phyloP scores from a whole-genome alignment of 352 stramenopile genomes.

The Phytophthora syringae region DNA sequence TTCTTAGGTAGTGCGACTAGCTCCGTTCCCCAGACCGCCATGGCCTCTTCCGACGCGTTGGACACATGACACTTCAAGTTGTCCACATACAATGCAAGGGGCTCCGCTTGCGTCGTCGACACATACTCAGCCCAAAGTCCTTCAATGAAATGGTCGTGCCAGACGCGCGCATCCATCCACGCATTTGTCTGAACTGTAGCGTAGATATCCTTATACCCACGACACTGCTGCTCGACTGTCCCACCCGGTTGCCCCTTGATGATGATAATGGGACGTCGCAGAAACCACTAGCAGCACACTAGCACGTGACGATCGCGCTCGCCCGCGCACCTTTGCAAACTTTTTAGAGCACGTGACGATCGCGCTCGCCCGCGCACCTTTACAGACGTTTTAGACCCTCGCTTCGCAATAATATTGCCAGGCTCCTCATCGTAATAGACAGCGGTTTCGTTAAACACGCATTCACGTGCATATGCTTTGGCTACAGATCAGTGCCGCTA shows the following conservation, averaged over 20 bases:
- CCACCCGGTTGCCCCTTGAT: conserved; percentile 26
- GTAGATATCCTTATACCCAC: conserved; percentile 10
- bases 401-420: conserved; percentile 20
- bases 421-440: conserved; percentile 28
- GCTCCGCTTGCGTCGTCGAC: not conserved
- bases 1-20: conserved; percentile 28
- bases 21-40: conserved; percentile 26
- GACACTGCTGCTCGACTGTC: conserved; percentile 17
- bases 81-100: conserved; percentile 27
- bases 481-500: not conserved
- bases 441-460: conserved; percentile 27
- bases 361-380: not conserved
- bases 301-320: conserved; percentile 5
- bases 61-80: conserved; percentile 40
- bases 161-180: conserved; percentile 34
- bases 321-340: conserved; percentile 1
- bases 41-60: conserved; percentile 11
- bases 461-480: not conserved
- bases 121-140: conserved; percentile 13
- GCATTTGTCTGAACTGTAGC: conserved; percentile 29
- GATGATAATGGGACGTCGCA: conserved; percentile 23
- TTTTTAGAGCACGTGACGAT: conserved; percentile 16
- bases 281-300: conserved; percentile 26
- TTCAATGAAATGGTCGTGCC: conserved; percentile 18
- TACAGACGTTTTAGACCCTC: conserved; percentile 1